Evolutionary conservation across 108 stramenopile species (phyloP), one percentile per base, ranked within the genome.

Genomic region (Cyclostephanos tholiformis): DNA sequence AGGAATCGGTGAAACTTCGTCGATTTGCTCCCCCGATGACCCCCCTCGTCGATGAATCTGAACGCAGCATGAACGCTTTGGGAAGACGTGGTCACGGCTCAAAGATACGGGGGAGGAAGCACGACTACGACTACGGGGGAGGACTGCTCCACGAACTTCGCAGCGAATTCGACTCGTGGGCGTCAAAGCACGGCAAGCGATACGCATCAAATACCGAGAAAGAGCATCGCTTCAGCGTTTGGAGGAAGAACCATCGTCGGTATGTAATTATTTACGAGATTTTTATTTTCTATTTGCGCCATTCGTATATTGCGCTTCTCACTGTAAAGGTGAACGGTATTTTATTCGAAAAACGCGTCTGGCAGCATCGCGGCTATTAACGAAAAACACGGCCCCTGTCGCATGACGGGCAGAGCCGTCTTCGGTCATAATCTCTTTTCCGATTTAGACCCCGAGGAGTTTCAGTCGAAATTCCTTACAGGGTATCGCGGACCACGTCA

Each of bases 361-460:
- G 26, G 16, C 65, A 88, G 89, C 11, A 92, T 88, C 43, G 32
- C 64, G 0, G 85, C 87, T 35, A 91, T 91, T 65, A 95, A 95
- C 50, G 39, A 79, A 35, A 74, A 76, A 4, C 91, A 92, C 60
- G 94, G 94, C 8, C 87, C 85, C 12, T 95, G 91, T 69, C 85
- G 82, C n/a, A 52, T 95, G 72, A 91, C 89, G 3, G 88, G 89
- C 13, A 84, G 86, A 65, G 79, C 80, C 17, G 88, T 92, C 30
- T 95, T 95, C 88, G 94, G 90, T 0, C 87, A 88, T 14, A 92
- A 87, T 63, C 79, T 82, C 10, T 90, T 95, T 46, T 76, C 85
- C 55, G 94, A 95, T 63, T 79, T 95, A 50, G 83, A 88, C 12
- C 80, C 81, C 1, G 85, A 84, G 58, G 94, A 95, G 66, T 95